Evolutionary conservation across 2,329 filamentous ascomycete species (phyloP), one percentile per base, ranked within the genome.

Genomic region (Pseudocercospora crystallina): DNA sequence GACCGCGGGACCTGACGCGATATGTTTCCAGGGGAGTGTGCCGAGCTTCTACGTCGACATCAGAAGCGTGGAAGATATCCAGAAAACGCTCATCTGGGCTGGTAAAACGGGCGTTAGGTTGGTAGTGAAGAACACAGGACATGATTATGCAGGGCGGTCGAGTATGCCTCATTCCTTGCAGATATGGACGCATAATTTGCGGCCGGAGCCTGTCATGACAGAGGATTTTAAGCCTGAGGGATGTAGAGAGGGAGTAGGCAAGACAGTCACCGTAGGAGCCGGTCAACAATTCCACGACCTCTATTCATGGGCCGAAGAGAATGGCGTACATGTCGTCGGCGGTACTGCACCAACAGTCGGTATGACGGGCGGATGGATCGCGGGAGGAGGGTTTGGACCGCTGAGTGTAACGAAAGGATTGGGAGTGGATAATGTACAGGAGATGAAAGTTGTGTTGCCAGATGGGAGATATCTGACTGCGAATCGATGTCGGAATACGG

Each of bases 401-500:
- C 44, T 63, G 14, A 57, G 54, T 5, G 56, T 56, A 34, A 60
- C 55, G 3, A 56, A 56, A 11, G 62, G 62, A 3, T 37, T 65
- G n/a, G 62, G 59, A 9, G 62, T 60, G 13, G 62, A 65, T 49
- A 60, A 65, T 15, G 53, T 59, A 1, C 40, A 63, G 8, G 47
- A 65, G 45, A 55, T 61, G 26, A 51, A 48, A 26, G 48, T 54
- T n/a, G 61, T 65, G 1, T 43, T 61, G 1, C 58, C 61, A 8
- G 52, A 59, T 37, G 63, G 63, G 29, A 54, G 47, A 5, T 57
- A 56, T 32, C 47, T 63, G 20, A 60, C 51, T 8, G 61, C 61
- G 9, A 63, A 63, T 32, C 59, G 63, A 5, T 62, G 62, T 2
- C 62, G 68, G 5, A 67, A 82, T 51, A 55, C 72, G 0, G 80